Percentiles rank a stretch among this genome's conserved stretches.
phyloP scores from a whole-genome alignment of 345 rosid genomes.

The Pistacia vera region DNA sequence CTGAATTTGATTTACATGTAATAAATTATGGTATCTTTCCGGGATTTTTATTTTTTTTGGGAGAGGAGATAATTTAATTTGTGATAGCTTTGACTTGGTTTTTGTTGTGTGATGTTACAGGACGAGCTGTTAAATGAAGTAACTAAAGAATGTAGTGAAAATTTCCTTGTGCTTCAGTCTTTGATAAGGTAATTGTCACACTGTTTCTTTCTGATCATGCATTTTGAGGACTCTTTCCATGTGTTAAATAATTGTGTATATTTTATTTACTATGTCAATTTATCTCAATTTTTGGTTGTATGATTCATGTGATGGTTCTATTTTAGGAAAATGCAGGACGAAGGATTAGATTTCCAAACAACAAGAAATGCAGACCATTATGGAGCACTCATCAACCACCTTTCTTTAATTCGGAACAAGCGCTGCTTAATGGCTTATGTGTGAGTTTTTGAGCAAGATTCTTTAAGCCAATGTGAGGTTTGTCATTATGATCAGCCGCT shows the following conservation, averaged over 20 bases:
- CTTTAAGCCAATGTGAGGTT: slow-evolving; percentile 8
- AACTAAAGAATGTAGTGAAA: slow-evolving; percentile 57
- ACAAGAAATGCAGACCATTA: slow-evolving; percentile 84
- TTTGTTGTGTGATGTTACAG: slow-evolving; percentile 30
- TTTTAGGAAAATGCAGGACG: slow-evolving; percentile 82
- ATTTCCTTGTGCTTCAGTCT: slow-evolving; percentile 60
- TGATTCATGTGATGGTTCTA: slow-evolving; percentile 11
- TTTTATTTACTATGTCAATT: neutral
- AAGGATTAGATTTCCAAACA: slow-evolving; percentile 77
- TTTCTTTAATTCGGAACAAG: slow-evolving; percentile 81
- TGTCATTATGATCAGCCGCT: neutral
- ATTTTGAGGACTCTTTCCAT: neutral
- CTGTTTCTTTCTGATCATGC: neutral
- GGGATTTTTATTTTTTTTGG: neutral
- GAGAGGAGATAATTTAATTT: neutral
- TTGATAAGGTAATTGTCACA: slow-evolving; percentile 47
- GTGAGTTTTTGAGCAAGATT: slow-evolving; percentile 37
- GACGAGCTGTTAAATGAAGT: slow-evolving; percentile 60
- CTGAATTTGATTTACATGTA: too few relatives aligned
- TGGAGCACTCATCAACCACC: slow-evolving; percentile 88
- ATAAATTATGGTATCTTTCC: neutral
- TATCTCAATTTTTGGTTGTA: neutral
- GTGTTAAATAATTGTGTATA: neutral
- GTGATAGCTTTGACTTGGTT: neutral
- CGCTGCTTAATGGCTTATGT: slow-evolving; percentile 95